Percentiles rank a stretch among this genome's conserved stretches.
phyloP scores from a whole-genome alignment of 192 early-diverging fungal species.

The Backusella psychrophila region DNA sequence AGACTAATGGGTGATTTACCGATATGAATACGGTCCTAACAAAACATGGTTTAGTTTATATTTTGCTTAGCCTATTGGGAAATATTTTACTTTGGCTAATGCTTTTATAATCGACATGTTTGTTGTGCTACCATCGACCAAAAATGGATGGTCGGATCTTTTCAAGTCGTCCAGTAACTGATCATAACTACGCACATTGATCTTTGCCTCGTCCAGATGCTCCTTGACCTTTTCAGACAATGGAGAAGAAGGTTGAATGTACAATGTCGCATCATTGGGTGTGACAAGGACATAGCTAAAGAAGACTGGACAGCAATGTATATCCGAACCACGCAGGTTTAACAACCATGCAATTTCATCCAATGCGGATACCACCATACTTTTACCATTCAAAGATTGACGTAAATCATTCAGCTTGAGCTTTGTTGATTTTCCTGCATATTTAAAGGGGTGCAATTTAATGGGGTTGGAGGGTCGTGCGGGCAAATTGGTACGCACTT shows the following conservation, averaged over 20 bases:
- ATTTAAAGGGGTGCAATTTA: slow-evolving; percentile 59
- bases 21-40: slow-evolving; percentile 45
- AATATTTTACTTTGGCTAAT: slow-evolving; percentile 44
- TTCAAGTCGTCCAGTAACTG: slow-evolving; percentile 43
- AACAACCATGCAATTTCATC: slow-evolving; percentile 97
- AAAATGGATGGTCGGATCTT: slow-evolving; percentile 18
- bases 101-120: slow-evolving; percentile 72
- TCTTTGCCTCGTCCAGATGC: slow-evolving; percentile 35
- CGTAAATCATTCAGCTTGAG: slow-evolving; percentile 77
- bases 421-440: slow-evolving; percentile 31
- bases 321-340: slow-evolving; percentile 94
- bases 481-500: slow-evolving; percentile 75
- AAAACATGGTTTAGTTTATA: background rate
- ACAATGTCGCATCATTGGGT: slow-evolving; percentile 59
- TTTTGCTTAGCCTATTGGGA: background rate
- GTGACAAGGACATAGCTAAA: slow-evolving; percentile 87
- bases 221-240: slow-evolving; percentile 38
- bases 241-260: slow-evolving; percentile 70
- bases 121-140: slow-evolving; percentile 58
- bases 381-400: slow-evolving; percentile 50
- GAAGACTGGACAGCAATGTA: slow-evolving; percentile 93
- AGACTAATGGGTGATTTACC: slow-evolving; percentile 64
- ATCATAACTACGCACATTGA: slow-evolving; percentile 58
- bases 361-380: slow-evolving; percentile 77
- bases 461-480: slow-evolving; percentile 60